Evolutionary conservation across 345 rosid species (phyloP), one percentile per base, ranked within the genome.

Genomic region (Gossypium sturtianum): DNA sequence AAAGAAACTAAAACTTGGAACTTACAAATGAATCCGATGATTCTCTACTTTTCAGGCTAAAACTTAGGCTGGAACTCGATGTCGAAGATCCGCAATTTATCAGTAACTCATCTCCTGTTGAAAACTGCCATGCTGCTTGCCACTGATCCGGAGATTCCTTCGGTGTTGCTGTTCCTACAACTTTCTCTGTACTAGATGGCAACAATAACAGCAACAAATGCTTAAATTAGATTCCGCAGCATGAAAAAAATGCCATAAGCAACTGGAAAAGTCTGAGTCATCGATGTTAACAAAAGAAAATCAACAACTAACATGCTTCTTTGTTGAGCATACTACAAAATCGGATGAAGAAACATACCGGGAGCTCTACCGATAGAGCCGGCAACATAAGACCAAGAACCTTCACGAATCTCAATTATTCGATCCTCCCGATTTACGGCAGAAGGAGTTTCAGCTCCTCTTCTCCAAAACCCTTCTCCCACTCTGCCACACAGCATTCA

Each of bases 281-380:
- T 56, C 60, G 22, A 19, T 4, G 22, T 3, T 19, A n/a, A 8
- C 60, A 19, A 51, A 56, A 45, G 60, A 19, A 19, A 19, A 56
- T 10, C 13, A 19, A n/a, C 10, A 22, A 45, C 12, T 45, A 47
- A 47, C 13, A 2, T 47, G 2, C 56, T 51, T 51, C 17, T n/a
- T n/a, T 51, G 41, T 1, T 34, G 41, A 34, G 1, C 41, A 34
- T 34, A 34, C 41, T 34, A 34, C 41, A 34, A 34, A 8, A 62
- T 29, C 1, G 7, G 1, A 22, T 9, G 29, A n/a, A 56, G 80
- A 27, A 75, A 81, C 87, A 80, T 87, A 92, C 98, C 94, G 75
- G 97, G 98, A 78, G 93, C 94, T 89, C 75, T 89, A 56, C 97
- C 98, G 19, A 87, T 92, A 22, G 98, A 90, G 73, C 97, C 97